These are phyloP conservation scores for Rhizophlyctis rosea DNA, from an alignment of 192 early-diverging fungal genomes.

Conservation along the genomic window DNA sequence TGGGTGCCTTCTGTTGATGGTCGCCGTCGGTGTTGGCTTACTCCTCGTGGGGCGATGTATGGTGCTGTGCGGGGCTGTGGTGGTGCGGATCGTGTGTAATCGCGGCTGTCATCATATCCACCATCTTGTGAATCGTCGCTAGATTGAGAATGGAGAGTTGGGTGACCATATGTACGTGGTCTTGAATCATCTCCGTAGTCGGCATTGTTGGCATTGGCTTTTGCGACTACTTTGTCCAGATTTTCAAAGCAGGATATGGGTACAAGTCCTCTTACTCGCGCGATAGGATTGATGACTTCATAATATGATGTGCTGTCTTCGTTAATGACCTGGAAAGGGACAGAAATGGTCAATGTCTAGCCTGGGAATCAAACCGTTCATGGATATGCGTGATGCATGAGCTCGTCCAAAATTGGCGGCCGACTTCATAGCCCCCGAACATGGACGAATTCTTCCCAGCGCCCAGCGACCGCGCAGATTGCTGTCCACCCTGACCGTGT, in stretches of 20 bases:
- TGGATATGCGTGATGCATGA: no score
- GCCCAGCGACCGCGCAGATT: no score
- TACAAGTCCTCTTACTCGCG: constrained; percentile 34
- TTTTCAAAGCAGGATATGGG: constrained; percentile 28
- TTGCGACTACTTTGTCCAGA: constrained; percentile 17
- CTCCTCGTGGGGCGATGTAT: not conserved
- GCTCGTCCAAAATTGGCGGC: no score
- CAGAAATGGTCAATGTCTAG: no score
- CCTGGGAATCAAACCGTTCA: no score
- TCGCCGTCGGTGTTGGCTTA: not conserved
- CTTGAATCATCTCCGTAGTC: not conserved
- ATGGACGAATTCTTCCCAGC: no score
- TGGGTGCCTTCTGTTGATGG: no score
- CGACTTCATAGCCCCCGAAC: no score
- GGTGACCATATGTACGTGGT: constrained; percentile 9
- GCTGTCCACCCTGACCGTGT: no score
- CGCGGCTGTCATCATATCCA: not conserved
- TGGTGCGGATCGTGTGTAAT: not conserved
- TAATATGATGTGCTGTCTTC: constrained; percentile 26
- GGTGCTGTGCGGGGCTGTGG: not conserved
- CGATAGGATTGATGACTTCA: constrained; percentile 45
- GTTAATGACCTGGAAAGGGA: constrained; percentile 29
- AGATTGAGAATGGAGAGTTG: constrained; percentile 7
- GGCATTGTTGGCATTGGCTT: not conserved
- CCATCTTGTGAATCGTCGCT: constrained; percentile 4